Evolutionary conservation across 2,329 filamentous ascomycete genomes (phyloP).

Genomic region (Penicillium sp.): DNA sequence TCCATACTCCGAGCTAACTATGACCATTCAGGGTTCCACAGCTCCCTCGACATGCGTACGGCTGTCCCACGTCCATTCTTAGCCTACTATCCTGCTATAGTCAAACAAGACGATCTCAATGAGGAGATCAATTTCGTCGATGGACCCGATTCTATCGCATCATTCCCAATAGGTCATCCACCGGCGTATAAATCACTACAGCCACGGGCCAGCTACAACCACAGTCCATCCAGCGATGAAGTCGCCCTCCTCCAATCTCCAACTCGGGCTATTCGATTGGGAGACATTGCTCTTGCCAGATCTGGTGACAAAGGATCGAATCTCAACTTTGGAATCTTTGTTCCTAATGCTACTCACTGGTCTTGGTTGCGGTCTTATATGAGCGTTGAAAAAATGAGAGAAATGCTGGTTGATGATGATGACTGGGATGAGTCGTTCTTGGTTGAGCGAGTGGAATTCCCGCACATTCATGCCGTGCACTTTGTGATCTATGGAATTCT

Average conservation of each 20-base stretch:
- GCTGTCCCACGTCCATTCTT: constrained; percentile 44
- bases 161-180: constrained; percentile 21
- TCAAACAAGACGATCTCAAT: constrained; percentile 29
- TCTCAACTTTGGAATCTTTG: constrained; percentile 45
- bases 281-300: constrained; percentile 47
- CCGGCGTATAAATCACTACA: constrained; percentile 11
- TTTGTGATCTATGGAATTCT: constrained; percentile 53
- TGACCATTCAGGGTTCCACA: constrained; percentile 39
- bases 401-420: constrained; percentile 39
- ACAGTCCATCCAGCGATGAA: constrained; percentile 25
- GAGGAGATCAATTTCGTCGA: constrained; percentile 31
- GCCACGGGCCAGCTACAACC: constrained; percentile 22
- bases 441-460: constrained; percentile 52
- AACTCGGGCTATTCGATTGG: constrained; percentile 39
- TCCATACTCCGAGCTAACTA: background rate
- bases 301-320: constrained; percentile 46
- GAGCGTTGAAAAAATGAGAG: constrained; percentile 39
- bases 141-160: background rate
- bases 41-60: constrained; percentile 45
- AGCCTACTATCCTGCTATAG: constrained; percentile 45
- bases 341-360: constrained; percentile 27
- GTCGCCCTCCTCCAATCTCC: constrained; percentile 3
- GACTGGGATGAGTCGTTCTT: constrained; percentile 47
- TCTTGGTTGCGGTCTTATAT: constrained; percentile 45
- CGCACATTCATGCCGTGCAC: constrained; percentile 49